These are phyloP conservation scores for Nicotiana tabacum DNA, from an alignment of 257 asterid species.

Conservation along the genomic window DNA sequence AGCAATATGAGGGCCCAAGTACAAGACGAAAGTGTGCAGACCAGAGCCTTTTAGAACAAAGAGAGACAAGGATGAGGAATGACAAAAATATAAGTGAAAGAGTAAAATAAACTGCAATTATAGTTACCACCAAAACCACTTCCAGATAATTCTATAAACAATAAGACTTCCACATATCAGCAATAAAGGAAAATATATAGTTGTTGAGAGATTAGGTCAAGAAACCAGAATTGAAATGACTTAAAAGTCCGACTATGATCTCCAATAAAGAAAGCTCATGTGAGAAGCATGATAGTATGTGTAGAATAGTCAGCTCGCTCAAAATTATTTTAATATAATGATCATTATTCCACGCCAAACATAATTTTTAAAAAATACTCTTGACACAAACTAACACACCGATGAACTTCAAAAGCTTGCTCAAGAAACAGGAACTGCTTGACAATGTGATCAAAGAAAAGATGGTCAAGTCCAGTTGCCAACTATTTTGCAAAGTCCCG, in stretches of 20 bases:
- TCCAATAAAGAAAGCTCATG: background rate
- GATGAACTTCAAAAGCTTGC: background rate
- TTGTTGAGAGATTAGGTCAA: background rate
- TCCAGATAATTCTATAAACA: background rate
- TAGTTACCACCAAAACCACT: background rate
- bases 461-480: background rate
- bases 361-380: background rate
- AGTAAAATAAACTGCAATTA: background rate
- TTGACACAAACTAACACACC: background rate
- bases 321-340: background rate
- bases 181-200: background rate
- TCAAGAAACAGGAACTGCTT: background rate
- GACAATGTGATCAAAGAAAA: background rate
- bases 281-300: background rate
- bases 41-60: constrained; percentile 26
- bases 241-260: background rate
- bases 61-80: background rate
- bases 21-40: constrained; percentile 34
- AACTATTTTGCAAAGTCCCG: background rate
- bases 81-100: background rate
- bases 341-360: background rate
- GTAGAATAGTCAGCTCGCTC: background rate
- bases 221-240: constrained; percentile 5
- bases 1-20: constrained; percentile 35
- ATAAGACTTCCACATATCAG: background rate